Conservation (phyloP, 2,329 filamentous ascomycete genomes). For the Paecilomyces sp. region DNA sequence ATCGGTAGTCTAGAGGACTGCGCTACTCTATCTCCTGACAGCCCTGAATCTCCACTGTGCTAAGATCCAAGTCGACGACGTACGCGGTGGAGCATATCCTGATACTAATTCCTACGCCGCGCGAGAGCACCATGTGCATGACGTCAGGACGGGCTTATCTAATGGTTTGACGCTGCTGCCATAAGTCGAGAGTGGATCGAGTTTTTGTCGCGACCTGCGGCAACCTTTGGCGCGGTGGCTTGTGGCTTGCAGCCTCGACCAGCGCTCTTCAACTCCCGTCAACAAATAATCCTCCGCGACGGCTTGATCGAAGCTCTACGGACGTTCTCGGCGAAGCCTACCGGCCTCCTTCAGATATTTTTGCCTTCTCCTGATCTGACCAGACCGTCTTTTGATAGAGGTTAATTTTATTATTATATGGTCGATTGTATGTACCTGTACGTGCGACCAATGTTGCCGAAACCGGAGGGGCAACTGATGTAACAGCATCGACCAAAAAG, state of each 20-base stretch:
- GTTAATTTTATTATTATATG: too few relatives aligned
- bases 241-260: background rate
- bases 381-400: background rate
- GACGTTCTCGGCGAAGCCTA: background rate
- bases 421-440: background rate
- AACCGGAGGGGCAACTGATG: background rate
- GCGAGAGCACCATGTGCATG: background rate
- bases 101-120: background rate
- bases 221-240: background rate
- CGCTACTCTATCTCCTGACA: too few relatives aligned
- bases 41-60: too few relatives aligned
- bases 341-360: background rate
- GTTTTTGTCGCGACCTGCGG: background rate
- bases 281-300: background rate
- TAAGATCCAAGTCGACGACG: too few relatives aligned
- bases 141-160: background rate
- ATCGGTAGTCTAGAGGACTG: too few relatives aligned
- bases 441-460: background rate
- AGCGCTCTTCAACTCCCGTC: background rate
- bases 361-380: too few relatives aligned
- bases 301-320: background rate
- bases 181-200: background rate
- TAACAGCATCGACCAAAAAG: background rate
- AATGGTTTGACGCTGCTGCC: background rate
- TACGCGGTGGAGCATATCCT: background rate